A percentile compares a stretch with the other conserved stretches of the same genome.
These are phyloP conservation scores for Pseudohyphozyma bogoriensis DNA, from an alignment of 768 basidiomycete species.

Conservation along the genomic window DNA sequence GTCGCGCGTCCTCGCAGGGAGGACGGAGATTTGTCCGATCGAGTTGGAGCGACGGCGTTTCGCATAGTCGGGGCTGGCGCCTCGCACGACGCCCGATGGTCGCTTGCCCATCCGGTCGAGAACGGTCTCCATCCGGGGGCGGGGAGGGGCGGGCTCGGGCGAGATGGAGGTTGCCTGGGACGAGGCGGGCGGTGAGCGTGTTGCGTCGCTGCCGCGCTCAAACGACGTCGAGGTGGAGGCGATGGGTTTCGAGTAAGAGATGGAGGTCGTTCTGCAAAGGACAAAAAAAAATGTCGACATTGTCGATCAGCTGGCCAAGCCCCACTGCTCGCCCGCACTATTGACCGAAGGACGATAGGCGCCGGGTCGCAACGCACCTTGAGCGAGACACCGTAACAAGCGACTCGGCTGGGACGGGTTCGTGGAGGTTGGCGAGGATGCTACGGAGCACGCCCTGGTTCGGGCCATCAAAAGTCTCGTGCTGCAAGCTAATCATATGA, in stretches of 20 bases:
- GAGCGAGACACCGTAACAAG: neutral
- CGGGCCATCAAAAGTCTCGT: no score
- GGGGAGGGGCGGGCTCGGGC: neutral
- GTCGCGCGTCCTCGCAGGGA: neutral
- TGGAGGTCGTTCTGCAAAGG: neutral
- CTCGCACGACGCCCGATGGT: neutral
- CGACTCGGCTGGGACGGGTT: neutral
- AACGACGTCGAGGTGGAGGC: constrained; percentile 1
- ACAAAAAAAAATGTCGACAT: no score
- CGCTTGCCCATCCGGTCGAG: neutral
- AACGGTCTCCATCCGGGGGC: neutral
- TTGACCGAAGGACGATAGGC: neutral
- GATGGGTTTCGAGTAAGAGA: neutral
- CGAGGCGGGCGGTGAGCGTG: neutral
- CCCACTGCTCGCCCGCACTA: neutral
- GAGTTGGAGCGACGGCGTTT: neutral
- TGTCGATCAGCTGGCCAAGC: neutral
- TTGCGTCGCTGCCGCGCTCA: neutral
- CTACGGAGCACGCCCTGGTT: neutral
- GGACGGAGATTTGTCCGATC: neutral
- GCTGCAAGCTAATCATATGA: no score
- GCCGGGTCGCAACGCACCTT: neutral
- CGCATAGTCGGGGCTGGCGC: neutral
- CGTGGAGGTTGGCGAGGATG: neutral
- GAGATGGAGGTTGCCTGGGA: neutral